A percentile compares a stretch with the other conserved stretches of the same genome.
Evolutionary conservation across 257 asterid species (phyloP).

Genomic region (Striga asiatica): DNA sequence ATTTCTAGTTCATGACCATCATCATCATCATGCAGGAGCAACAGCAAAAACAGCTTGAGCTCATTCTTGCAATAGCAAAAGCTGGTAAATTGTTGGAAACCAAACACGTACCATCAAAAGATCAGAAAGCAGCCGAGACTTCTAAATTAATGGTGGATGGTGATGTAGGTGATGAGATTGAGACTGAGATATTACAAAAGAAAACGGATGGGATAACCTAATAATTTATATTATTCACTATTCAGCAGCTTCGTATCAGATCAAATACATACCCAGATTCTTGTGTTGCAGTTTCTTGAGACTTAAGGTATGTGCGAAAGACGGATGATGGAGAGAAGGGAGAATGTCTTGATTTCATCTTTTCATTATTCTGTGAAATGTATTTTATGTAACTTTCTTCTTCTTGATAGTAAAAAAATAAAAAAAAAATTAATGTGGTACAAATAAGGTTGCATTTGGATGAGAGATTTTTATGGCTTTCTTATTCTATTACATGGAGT

Average conservation of each 20-base stretch:
- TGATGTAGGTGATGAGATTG: slow-evolving; percentile 21
- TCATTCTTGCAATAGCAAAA: slow-evolving; percentile 42
- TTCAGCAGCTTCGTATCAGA: too few relatives aligned
- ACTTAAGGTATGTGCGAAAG: neutral
- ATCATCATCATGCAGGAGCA: slow-evolving; percentile 44
- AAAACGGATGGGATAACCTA: slow-evolving; percentile 21
- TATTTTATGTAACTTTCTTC: too few relatives aligned
- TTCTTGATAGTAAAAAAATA: too few relatives aligned
- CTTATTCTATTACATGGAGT: too few relatives aligned
- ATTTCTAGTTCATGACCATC: neutral
- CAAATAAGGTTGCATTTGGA: too few relatives aligned
- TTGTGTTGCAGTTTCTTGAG: neutral
- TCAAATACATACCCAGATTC: neutral
- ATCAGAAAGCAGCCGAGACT: slow-evolving; percentile 11
- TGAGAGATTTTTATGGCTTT: too few relatives aligned
- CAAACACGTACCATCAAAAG: slow-evolving; percentile 5
- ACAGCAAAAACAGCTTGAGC: slow-evolving; percentile 70
- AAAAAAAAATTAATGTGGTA: too few relatives aligned
- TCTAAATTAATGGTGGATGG: slow-evolving; percentile 11
- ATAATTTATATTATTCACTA: too few relatives aligned
- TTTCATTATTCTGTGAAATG: too few relatives aligned
- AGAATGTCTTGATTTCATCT: neutral
- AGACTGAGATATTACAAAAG: slow-evolving; percentile 21
- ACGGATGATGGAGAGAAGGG: neutral
- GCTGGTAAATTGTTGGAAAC: slow-evolving; percentile 21